Evolutionary conservation across 768 basidiomycete species (phyloP), one percentile per base, ranked within the genome.

Genomic region (Panus rudis): DNA sequence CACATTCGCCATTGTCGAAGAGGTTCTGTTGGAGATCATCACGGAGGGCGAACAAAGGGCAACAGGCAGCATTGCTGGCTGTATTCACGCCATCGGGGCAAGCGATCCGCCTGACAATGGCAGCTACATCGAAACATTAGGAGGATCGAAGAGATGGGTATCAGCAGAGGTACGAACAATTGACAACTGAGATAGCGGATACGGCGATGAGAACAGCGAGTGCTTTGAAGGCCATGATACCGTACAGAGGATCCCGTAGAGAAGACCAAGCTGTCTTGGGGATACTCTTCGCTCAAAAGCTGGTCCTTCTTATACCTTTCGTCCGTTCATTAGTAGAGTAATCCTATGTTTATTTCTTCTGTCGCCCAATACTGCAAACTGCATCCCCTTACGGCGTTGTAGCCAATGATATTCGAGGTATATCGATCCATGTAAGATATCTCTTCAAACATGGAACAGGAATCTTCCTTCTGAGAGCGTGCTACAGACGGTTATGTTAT

Each of bases 51-150:
- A 59, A 63, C 37, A 57, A 55, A 7, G 48, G 45, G 45, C 63
- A 65, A 43, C 63, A 65, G 6, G 59, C 58, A 16, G 52, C 54
- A 48, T 65, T 55, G 1, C 48, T 43, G 8, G 54, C 62, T 13
- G 47, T 57, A 43, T 61, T 49, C 17, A 50, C 49, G 26, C 64
- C 62, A 43, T 61, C 58, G 3, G 63, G 54, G 42, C 63, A 65
- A 23, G 61, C 45, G n/a, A 49, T 52, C 12, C 52, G 48, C 13
- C 46, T 50, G 14, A 48, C 54, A 27, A 54, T 41, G 21, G 51
- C 52, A 39, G 50, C 55, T 55, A 37, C 35, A 24, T 16, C 30
- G 3, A 16, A 11, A 24, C 19, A 34, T 7, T 34, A 37, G 14
- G 40, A 31, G 26, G 27, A 14, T 21, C 5, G 12, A 26, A 16